Conservation (phyloP, 805 yeast species). For the Metschnikowia noctiluminum region DNA sequence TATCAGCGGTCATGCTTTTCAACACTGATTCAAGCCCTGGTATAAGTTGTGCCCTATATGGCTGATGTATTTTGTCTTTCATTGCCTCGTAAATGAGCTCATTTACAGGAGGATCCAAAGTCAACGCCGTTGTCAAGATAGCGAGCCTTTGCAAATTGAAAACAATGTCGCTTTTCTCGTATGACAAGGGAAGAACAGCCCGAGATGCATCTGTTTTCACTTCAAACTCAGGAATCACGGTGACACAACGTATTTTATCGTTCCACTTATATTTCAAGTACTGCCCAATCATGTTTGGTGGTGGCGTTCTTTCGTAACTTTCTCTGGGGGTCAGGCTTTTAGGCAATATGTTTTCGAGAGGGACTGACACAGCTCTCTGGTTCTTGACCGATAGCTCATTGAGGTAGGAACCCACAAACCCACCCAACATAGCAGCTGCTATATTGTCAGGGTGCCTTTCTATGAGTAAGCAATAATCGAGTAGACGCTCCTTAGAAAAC, state of each 20-base stretch:
- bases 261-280: conserved; percentile 86
- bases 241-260: conserved; percentile 76
- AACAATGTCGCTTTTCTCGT: conserved; percentile 76
- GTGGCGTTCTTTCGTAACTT: conserved; percentile 34
- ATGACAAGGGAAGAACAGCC: conserved; percentile 80
- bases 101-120: conserved; percentile 79
- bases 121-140: conserved; percentile 85
- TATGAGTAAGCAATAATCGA: conserved; percentile 94
- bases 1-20: conserved; percentile 71
- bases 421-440: conserved; percentile 99
- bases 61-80: conserved; percentile 97
- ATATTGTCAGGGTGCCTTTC: conserved; percentile 98
- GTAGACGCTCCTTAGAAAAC: conserved; percentile 73
- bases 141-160: conserved; percentile 94
- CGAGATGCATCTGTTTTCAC: conserved; percentile 90
- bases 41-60: conserved; percentile 87
- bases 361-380: conserved; percentile 71
- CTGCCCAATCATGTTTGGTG: conserved; percentile 85
- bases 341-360: conserved; percentile 80
- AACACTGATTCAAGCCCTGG: conserved; percentile 88
- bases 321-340: conserved; percentile 65
- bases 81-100: conserved; percentile 86
- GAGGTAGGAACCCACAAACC: conserved; percentile 93
- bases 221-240: conserved; percentile 92
- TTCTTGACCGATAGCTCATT: conserved; percentile 76